Conservation (phyloP, 2,329 filamentous ascomycete species). For the Lachnellula arida region DNA sequence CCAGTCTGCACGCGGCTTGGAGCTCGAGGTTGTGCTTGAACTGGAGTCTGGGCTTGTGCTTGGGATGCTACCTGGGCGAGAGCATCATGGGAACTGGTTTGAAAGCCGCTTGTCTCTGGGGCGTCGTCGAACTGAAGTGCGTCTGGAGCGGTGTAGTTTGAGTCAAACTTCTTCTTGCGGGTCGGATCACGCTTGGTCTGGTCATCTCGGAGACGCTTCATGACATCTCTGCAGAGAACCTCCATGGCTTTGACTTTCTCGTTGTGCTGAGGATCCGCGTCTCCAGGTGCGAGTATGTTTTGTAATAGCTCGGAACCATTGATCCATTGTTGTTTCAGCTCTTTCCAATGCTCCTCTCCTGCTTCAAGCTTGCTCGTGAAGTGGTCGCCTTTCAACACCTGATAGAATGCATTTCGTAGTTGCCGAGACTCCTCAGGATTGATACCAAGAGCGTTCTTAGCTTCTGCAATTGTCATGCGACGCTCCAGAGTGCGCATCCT, state of each 20-base stretch:
- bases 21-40: constrained; percentile 13
- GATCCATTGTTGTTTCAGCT: constrained; percentile 66
- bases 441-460: constrained; percentile 66
- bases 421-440: constrained; percentile 64
- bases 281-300: constrained; percentile 46
- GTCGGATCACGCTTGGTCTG: constrained; percentile 50
- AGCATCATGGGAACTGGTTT: constrained; percentile 22
- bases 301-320: constrained; percentile 51
- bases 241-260: constrained; percentile 63
- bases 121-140: constrained; percentile 23
- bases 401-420: constrained; percentile 61
- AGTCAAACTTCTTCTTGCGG: constrained; percentile 37
- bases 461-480: constrained; percentile 68
- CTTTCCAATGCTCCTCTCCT: constrained; percentile 65
- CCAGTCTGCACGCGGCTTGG: constrained; percentile 17
- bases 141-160: constrained; percentile 32
- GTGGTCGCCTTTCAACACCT: constrained; percentile 58
- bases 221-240: constrained; percentile 67
- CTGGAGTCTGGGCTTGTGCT: constrained; percentile 20
- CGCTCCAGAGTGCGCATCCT: constrained; percentile 62
- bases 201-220: constrained; percentile 71
- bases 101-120: constrained; percentile 22
- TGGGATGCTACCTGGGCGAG: constrained; percentile 31
- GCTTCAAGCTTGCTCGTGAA: constrained; percentile 72
- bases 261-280: constrained; percentile 47